Evolutionary conservation across 352 stramenopile species (phyloP).

Genomic region (Globisporangium rhizosaccharum): DNA sequence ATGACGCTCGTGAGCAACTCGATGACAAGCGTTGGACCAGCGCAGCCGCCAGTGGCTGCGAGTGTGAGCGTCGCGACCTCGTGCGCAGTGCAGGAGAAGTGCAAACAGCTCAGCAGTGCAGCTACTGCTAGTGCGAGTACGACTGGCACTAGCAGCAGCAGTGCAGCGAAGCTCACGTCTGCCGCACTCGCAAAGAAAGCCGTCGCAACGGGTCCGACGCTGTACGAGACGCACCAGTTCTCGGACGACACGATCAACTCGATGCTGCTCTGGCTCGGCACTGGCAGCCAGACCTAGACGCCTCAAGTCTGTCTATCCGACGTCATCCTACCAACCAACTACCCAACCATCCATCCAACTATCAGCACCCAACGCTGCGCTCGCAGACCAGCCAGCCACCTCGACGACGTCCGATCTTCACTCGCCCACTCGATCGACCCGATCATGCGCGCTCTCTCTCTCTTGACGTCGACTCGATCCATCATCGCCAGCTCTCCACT

Average conservation of each 20-base stretch:
- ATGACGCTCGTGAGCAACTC: conserved; percentile 31
- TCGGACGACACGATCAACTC: conserved; percentile 41
- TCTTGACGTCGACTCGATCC: no score
- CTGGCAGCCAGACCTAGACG: conserved; percentile 5
- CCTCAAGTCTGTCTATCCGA: neutral
- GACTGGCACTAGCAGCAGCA: conserved; percentile 8
- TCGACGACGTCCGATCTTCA: no score
- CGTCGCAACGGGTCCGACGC: conserved; percentile 1
- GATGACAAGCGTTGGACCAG: conserved; percentile 15
- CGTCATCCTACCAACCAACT: neutral
- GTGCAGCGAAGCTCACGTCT: neutral
- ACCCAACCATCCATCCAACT: neutral
- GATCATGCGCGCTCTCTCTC: no score
- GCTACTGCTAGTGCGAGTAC: neutral
- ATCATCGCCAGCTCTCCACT: no score
- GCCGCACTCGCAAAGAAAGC: conserved; percentile 3
- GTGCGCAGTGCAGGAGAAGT: neutral
- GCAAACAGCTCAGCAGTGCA: neutral
- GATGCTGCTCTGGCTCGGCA: conserved; percentile 31
- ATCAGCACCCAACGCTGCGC: no score
- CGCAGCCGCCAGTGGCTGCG: conserved; percentile 4
- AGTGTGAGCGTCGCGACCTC: neutral
- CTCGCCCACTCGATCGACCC: no score
- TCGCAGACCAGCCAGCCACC: no score
- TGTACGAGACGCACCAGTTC: conserved; percentile 43